Evolutionary conservation across 371 early-diverging fungal genomes (phyloP), one percentile per base, ranked within the genome.

Genomic region (Polyrhizophydium stewartii): DNA sequence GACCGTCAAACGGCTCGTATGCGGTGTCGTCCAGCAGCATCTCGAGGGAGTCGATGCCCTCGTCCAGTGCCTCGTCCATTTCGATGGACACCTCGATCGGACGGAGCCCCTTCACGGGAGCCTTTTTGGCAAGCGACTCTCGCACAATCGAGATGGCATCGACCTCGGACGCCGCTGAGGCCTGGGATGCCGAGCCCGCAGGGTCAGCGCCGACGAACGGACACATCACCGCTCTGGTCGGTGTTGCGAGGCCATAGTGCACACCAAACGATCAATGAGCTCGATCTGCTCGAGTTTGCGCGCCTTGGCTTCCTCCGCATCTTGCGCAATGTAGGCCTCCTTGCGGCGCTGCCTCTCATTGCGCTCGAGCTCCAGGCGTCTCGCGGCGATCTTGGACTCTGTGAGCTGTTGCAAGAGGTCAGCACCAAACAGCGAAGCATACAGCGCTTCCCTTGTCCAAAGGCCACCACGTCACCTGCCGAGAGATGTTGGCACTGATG

Each of bases 401-500:
- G 59, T 35, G 7, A 71, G 70, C 65, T 74, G 73, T 37, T 63
- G 72, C 32, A 64, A 32, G 46, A 64, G 27, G 59, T 78, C 75
- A 3, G 77, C 81, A 37, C 81, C 84, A 66, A 97, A 37, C 16
- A 16, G 38, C 16, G 38, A 37, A 37, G 10, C 7, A 37, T 16
- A 37, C n/a, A n/a, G n/a, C n/a, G n/a, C n/a, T n/a, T n/a, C n/a
- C n/a, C n/a, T n/a, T n/a, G n/a, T n/a, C n/a, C n/a, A n/a, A n/a
- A n/a, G n/a, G n/a, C n/a, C n/a, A n/a, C n/a, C n/a, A n/a, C n/a
- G n/a, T 35, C 35, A 71, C 72, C 65, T 74, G 73, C 43, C 64
- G 72, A 25, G 66, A 32, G 46, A 64, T 41, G 59, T 78, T 78
- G 10, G 77, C 81, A 37, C 81, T 83, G 65, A 97, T 94, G 22